phyloP scores from a whole-genome alignment of 495 filamentous ascomycete genomes.

The Jackrogersella multiformis region DNA sequence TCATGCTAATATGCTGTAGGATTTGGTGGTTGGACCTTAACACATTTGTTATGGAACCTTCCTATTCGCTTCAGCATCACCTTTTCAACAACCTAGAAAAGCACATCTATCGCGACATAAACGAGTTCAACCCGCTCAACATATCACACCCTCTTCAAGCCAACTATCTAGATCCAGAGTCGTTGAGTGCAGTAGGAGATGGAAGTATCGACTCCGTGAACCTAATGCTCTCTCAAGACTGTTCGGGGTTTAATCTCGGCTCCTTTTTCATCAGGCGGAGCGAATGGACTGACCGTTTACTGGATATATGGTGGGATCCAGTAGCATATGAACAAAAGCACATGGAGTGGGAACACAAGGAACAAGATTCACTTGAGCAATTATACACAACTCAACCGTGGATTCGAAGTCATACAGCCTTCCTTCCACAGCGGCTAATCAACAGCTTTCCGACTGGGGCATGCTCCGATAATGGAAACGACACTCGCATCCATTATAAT shows the following conservation, averaged over 20 bases:
- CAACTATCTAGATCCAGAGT: conserved; percentile 75
- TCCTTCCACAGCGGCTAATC: conserved; percentile 89
- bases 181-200: conserved; percentile 78
- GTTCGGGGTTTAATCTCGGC: conserved; percentile 94
- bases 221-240: conserved; percentile 91
- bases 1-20: conserved; percentile 62
- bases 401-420: conserved; percentile 87
- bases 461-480: conserved; percentile 76
- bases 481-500: conserved; percentile 84
- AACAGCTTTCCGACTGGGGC: conserved; percentile 94
- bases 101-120: conserved; percentile 94
- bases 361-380: conserved; percentile 94
- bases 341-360: conserved; percentile 99
- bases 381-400: conserved; percentile 92
- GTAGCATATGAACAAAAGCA: conserved; percentile 98
- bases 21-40: conserved; percentile 99
- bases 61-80: conserved; percentile 87
- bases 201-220: conserved; percentile 78
- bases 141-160: conserved; percentile 83
- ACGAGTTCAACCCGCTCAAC: conserved; percentile 93
- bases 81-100: conserved; percentile 82
- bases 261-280: conserved; percentile 91
- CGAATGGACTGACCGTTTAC: conserved; percentile 87
- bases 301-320: conserved; percentile 99
- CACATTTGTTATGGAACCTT: conserved; percentile 97